Evolutionary conservation across 495 filamentous ascomycete species (phyloP), one percentile per base, ranked within the genome.

Genomic region (Terfezia claveryi): DNA sequence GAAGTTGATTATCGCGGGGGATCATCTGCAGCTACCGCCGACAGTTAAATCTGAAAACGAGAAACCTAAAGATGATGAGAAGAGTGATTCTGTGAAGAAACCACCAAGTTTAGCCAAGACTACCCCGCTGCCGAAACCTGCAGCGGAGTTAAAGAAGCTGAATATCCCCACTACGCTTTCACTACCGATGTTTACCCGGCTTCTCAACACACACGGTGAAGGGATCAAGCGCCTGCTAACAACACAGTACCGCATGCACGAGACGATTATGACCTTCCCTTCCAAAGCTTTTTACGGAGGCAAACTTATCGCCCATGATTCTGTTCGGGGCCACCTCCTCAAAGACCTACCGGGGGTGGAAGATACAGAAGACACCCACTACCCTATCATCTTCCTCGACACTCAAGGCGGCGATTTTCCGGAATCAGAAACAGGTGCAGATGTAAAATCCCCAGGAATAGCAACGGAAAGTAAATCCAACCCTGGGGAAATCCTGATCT

Each of bases 211-310:
- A 2, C 85, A 99, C 63, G 92, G 91, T 1, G 68, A 79, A 3
- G 71, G 68, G 0, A 85, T 99, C 67, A 99, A 96, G 71, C 72
- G 82, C 23, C 91, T 95, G 81, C 74, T 96, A 10, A 95, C 85
- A n/a, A 94, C 85, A 2, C 91, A 99, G 70, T 99, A 99, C 67
- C 84, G 91, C 9, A 99, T 99, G 91, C 89, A 99, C 67, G 81
- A 85, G 62, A 74, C 73, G 52, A 96, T 99, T 63, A 96, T 95
- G 91, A 72, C 75, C 38, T 96, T 95, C 66, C 89, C 92, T 0
- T 95, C 89, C 0, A 73, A 80, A 53, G 81, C 87, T 66, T 74
- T 99, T 20, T 99, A 99, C 71, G 82, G 85, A 49, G 74, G 72
- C 3, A 78, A 80, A 57, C 72, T 99, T 4, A 72, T 87, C 5